Evolutionary conservation across 2,329 filamentous ascomycete species (phyloP).

Genomic region (Alternaria brassicae): DNA sequence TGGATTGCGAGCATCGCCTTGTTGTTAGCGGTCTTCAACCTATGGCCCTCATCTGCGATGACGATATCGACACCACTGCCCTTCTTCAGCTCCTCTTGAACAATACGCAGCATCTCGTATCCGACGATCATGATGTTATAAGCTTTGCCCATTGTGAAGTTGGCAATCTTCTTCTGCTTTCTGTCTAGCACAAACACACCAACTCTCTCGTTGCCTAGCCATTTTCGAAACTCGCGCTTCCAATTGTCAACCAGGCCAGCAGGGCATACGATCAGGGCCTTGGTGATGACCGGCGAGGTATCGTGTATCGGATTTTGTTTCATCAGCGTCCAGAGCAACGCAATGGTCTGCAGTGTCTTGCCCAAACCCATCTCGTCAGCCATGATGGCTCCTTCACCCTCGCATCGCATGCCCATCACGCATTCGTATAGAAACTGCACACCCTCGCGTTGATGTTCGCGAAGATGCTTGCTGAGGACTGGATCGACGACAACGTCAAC

Average conservation of each 20-base stretch:
- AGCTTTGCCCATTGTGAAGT: constrained; percentile 72
- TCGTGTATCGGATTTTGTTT: constrained; percentile 74
- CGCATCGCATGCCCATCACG: constrained; percentile 73
- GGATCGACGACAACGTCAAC: constrained; percentile 79
- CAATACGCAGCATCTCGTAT: constrained; percentile 71
- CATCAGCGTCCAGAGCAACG: constrained; percentile 73
- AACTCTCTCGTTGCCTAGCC: constrained; percentile 73
- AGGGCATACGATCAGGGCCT: constrained; percentile 75
- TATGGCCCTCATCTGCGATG: constrained; percentile 73
- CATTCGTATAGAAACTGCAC: constrained; percentile 77
- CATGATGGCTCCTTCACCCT: constrained; percentile 72
- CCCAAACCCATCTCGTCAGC: constrained; percentile 80
- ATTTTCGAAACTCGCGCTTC: constrained; percentile 75
- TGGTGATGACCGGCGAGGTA: constrained; percentile 67
- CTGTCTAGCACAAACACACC: constrained; percentile 69
- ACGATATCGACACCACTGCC: constrained; percentile 71
- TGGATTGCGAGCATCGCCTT: constrained; percentile 72
- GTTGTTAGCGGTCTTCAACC: constrained; percentile 72
- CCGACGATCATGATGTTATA: constrained; percentile 78
- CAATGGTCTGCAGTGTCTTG: constrained; percentile 76
- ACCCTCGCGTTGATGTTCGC: constrained; percentile 73
- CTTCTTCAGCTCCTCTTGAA: constrained; percentile 70
- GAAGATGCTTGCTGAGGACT: constrained; percentile 66
- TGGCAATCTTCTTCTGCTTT: constrained; percentile 67
- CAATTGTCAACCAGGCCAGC: constrained; percentile 76